These are phyloP conservation scores for Avena insularis DNA, from an alignment of 176 grass and related monocot genomes.

Conservation along the genomic window DNA sequence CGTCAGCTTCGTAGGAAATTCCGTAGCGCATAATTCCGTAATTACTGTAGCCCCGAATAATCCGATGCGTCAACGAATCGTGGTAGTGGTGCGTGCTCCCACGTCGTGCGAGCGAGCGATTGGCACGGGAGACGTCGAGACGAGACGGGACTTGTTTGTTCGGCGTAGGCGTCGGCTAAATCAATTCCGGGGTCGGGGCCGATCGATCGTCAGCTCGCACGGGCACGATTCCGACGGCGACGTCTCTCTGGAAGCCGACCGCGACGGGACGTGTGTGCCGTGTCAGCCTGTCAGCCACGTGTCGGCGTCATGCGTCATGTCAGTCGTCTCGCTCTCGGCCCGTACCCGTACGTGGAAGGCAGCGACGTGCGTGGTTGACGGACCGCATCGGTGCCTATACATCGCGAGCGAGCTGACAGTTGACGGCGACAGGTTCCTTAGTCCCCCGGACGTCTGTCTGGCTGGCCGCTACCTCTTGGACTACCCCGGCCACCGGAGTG, in stretches of 20 bases:
- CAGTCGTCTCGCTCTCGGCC: neutral
- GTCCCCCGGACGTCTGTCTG: neutral
- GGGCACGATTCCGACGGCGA: conserved; percentile 44
- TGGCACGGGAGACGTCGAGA: neutral
- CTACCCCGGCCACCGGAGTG: neutral
- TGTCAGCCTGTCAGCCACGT: neutral
- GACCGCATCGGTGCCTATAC: neutral
- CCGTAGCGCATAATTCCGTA: no score
- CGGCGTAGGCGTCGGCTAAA: conserved; percentile 32
- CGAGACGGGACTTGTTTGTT: conserved; percentile 1
- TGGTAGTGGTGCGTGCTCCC: neutral
- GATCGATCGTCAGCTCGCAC: conserved; percentile 4
- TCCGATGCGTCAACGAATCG: conserved; percentile 6
- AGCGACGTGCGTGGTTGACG: conserved; percentile 15
- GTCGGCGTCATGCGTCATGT: neutral
- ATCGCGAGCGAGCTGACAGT: neutral
- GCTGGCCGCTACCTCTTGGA: no score
- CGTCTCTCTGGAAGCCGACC: conserved; percentile 40
- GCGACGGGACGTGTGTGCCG: conserved; percentile 31
- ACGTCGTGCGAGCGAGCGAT: neutral
- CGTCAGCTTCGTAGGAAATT: no score
- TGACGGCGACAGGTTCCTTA: neutral
- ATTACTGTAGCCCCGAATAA: neutral
- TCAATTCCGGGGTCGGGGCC: conserved; percentile 42
- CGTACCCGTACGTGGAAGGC: neutral